Conservation (phyloP, 2,329 filamentous ascomycete genomes). For the Ophiostoma montium region DNA sequence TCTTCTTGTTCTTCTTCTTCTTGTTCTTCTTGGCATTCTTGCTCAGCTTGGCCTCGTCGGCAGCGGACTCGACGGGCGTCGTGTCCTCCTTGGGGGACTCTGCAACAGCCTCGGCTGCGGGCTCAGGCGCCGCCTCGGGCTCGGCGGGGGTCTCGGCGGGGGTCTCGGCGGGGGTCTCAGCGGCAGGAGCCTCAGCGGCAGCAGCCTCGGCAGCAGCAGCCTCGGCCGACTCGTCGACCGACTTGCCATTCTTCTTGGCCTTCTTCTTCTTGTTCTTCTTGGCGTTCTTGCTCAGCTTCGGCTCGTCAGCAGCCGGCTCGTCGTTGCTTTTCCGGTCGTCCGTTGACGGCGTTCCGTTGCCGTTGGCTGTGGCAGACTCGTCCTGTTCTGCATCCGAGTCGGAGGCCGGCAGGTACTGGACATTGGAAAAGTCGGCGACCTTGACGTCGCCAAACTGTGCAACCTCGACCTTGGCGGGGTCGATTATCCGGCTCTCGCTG, state of each 20-base stretch:
- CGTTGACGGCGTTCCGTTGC: not conserved
- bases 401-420: slow-evolving; percentile 26
- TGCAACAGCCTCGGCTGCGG: not conserved
- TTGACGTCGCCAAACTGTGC: slow-evolving; percentile 28
- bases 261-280: slow-evolving; percentile 11
- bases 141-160: not conserved
- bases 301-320: slow-evolving; percentile 1
- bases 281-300: slow-evolving; percentile 12
- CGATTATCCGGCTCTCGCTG: slow-evolving; percentile 27
- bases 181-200: not conserved
- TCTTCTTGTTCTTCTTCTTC: slow-evolving; percentile 9
- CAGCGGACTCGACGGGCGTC: not conserved
- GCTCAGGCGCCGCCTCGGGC: not conserved
- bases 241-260: slow-evolving; percentile 3
- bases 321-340: slow-evolving; percentile 4
- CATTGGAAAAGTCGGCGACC: slow-evolving; percentile 26
- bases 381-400: slow-evolving; percentile 27
- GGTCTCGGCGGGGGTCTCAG: not conserved
- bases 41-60: slow-evolving; percentile 9
- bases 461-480: slow-evolving; percentile 25
- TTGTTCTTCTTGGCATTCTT: slow-evolving; percentile 11
- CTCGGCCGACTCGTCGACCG: not conserved
- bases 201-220: not conserved
- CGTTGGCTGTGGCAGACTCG: too few species aligned
- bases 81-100: not conserved